Conservation (phyloP, 202 grass and related monocot species). For the Brachypodium distachyon region DNA sequence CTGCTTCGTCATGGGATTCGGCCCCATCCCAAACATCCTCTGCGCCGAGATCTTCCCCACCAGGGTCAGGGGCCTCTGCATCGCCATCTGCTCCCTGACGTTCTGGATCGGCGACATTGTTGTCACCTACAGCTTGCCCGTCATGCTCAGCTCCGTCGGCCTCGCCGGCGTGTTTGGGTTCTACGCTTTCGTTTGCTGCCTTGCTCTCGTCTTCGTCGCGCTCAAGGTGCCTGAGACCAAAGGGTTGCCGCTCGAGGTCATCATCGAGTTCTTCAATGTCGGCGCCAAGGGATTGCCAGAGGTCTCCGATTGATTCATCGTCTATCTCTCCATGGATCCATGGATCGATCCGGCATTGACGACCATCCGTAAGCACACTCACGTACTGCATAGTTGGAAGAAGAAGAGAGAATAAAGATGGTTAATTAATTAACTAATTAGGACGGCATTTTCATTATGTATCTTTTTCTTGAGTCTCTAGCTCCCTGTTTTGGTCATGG, state of each 20-base stretch:
- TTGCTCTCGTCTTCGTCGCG: conserved; percentile 40
- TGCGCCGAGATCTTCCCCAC: conserved; percentile 77
- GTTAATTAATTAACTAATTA: too few species aligned
- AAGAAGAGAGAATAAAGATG: background rate
- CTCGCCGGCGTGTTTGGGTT: conserved; percentile 53
- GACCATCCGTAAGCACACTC: background rate
- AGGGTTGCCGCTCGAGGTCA: conserved; percentile 59
- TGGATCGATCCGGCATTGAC: background rate
- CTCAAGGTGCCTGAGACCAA: conserved; percentile 70
- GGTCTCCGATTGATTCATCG: background rate
- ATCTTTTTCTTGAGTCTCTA: background rate
- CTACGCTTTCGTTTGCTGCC: conserved; percentile 58
- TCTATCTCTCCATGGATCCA: background rate
- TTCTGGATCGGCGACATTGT: conserved; percentile 66
- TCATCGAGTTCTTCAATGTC: conserved; percentile 71
- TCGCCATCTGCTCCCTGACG: conserved; percentile 62
- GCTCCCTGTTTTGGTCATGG: background rate
- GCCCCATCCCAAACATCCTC: conserved; percentile 66
- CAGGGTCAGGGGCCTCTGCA: conserved; percentile 41
- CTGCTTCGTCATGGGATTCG: conserved; percentile 73
- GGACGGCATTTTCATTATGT: background rate
- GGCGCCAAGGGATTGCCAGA: conserved; percentile 26
- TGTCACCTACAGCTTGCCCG: conserved; percentile 53
- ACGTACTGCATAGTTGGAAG: too few species aligned
- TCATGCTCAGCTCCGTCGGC: conserved; percentile 44